Percentiles rank a stretch among this genome's conserved stretches.
Evolutionary conservation across 495 filamentous ascomycete species (phyloP).

Genomic region (Aspergillus biplanus): DNA sequence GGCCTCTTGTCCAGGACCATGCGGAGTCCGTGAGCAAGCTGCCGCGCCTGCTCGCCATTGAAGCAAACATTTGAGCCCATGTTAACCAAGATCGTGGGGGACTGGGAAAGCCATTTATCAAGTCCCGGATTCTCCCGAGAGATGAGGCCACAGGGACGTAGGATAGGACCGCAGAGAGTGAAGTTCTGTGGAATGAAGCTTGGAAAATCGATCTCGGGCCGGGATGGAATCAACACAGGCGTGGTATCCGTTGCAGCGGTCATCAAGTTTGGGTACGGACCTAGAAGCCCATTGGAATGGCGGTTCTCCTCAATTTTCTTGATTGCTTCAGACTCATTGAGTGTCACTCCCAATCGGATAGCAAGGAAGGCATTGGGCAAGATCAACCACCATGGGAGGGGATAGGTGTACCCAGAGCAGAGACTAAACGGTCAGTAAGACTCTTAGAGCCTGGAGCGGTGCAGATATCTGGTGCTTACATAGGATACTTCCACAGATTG

Average conservation of each 20-base stretch:
- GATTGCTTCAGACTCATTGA: neutral
- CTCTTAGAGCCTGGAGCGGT: neutral
- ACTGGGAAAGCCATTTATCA: conserved; percentile 34
- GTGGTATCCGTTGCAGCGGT: conserved; percentile 5
- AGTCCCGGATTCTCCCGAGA: conserved; percentile 33
- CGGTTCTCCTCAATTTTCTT: conserved; percentile 20
- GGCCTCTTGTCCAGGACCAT: conserved; percentile 28
- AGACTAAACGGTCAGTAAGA: conserved; percentile 21
- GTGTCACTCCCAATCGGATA: neutral
- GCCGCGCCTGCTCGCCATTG: conserved; percentile 17
- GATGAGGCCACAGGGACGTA: conserved; percentile 22
- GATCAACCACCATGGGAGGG: conserved; percentile 33
- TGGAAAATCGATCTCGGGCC: conserved; percentile 23
- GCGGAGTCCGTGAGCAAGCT: conserved; percentile 41
- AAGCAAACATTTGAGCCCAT: conserved; percentile 32
- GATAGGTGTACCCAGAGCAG: conserved; percentile 39
- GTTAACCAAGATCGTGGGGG: conserved; percentile 45
- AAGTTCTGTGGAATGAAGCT: conserved; percentile 17
- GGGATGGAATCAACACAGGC: conserved; percentile 17
- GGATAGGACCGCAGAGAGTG: conserved; percentile 29
- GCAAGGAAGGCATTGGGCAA: conserved; percentile 38
- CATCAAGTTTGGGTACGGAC: conserved; percentile 12
- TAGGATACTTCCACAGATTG: conserved; percentile 38
- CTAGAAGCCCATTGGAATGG: conserved; percentile 19
- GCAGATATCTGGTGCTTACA: conserved; percentile 22